Evolutionary conservation across 1,284 basidiomycete species (phyloP).

Genomic region (Ceratorhiza oryzae-sativae): DNA sequence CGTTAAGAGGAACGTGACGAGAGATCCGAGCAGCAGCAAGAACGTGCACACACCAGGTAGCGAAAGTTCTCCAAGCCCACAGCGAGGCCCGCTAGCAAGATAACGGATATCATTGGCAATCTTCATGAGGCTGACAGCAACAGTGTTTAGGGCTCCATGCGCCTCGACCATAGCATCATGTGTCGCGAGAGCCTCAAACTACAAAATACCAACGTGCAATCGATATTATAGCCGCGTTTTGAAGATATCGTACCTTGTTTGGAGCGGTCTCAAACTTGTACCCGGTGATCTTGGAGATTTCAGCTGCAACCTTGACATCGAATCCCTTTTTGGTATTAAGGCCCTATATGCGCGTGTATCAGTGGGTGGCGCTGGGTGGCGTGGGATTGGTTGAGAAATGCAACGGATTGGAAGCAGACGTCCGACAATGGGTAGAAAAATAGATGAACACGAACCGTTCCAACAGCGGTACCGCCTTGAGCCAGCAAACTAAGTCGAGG

Average conservation of each 20-base stretch:
- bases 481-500: constrained; percentile 91
- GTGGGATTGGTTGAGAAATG: neutral
- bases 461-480: constrained; percentile 98
- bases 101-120: constrained; percentile 99
- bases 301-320: constrained; percentile 91
- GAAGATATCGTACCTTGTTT: constrained; percentile 76
- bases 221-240: neutral
- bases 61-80: constrained; percentile 93
- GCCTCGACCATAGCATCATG: constrained; percentile 98
- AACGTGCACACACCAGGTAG: constrained; percentile 62
- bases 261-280: constrained; percentile 94
- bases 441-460: constrained; percentile 70
- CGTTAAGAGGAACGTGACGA: too few relatives aligned
- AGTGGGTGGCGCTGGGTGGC: neutral
- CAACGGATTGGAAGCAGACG: neutral
- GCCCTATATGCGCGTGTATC: constrained; percentile 64
- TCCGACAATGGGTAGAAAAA: neutral
- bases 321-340: constrained; percentile 98
- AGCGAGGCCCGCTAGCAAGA: constrained; percentile 96
- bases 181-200: constrained; percentile 96
- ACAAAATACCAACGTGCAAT: neutral
- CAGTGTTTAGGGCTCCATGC: constrained; percentile 93
- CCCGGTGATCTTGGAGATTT: constrained; percentile 92
- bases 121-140: constrained; percentile 98
- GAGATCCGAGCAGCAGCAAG: too few relatives aligned